A percentile compares a stretch with the other conserved stretches of the same genome.
Conservation (phyloP, 2,329 filamentous ascomycete genomes). For the Cercospora canescens region DNA sequence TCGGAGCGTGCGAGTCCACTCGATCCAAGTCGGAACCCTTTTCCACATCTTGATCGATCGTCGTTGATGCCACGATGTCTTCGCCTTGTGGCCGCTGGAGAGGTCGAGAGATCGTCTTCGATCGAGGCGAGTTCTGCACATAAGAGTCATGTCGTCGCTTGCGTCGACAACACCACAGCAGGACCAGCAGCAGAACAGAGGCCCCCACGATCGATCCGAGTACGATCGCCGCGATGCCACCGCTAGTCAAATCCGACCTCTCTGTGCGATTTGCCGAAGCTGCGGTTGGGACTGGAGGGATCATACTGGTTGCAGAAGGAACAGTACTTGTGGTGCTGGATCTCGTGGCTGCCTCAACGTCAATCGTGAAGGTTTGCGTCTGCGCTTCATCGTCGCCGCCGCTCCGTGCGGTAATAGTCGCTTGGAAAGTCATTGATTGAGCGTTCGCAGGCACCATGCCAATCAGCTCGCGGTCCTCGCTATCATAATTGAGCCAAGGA, state of each 20-base stretch:
- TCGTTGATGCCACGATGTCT: slow-evolving; percentile 27
- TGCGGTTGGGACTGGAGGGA: neutral
- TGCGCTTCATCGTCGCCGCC: slow-evolving; percentile 32
- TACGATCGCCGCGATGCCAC: slow-evolving; percentile 38
- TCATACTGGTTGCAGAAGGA: slow-evolving; percentile 2
- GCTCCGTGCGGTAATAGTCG: slow-evolving; percentile 46
- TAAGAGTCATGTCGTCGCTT: slow-evolving; percentile 22
- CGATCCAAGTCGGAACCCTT: slow-evolving; percentile 34
- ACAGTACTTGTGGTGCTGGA: slow-evolving; percentile 12
- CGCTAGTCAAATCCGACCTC: slow-evolving; percentile 14
- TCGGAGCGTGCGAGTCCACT: slow-evolving; percentile 10
- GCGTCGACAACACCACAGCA: slow-evolving; percentile 31
- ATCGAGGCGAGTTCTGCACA: slow-evolving; percentile 19
- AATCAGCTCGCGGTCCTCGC: slow-evolving; percentile 44
- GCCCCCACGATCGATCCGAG: slow-evolving; percentile 33
- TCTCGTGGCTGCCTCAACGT: slow-evolving; percentile 27
- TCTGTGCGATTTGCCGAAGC: neutral
- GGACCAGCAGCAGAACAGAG: slow-evolving; percentile 24
- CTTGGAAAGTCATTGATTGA: slow-evolving; percentile 40
- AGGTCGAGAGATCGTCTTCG: slow-evolving; percentile 44
- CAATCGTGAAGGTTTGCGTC: slow-evolving; percentile 47
- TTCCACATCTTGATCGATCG: slow-evolving; percentile 39
- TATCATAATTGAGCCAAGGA: slow-evolving; percentile 53
- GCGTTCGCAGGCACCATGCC: slow-evolving; percentile 50
- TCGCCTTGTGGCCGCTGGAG: slow-evolving; percentile 36